Evolutionary conservation across 108 stramenopile species (phyloP), one percentile per base, ranked within the genome.

Genomic region (Discostella pseudostelligera): DNA sequence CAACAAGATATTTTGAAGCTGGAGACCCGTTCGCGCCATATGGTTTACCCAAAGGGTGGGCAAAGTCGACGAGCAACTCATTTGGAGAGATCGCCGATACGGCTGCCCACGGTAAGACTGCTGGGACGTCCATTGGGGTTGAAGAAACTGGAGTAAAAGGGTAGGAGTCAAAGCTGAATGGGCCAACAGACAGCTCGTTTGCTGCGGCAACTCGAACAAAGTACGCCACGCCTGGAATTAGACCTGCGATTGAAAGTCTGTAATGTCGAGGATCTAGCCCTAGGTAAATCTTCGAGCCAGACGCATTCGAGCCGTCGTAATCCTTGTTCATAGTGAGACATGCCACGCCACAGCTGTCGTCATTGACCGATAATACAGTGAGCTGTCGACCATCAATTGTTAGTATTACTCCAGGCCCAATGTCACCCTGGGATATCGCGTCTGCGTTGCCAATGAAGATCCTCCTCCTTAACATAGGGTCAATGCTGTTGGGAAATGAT

Each of bases 181-280:
- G 76, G 16, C 61, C 56, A 12, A 44, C 60, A 20, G 74, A 59
- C 21, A 65, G 55, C 29, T 53, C 62, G 61, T 89, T 85, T 12
- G 19, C 51, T n/a, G 88, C 83, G 0, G 81, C 72, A 19, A 89
- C 81, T 37, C 84, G 65, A 13, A 82, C 56, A 39, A 56, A 81
- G 62, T 86, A 85, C 12, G 39, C 9, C 39, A 59, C 36, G 13
- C 85, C 85, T 29, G 82, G 76, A 53, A 65, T 55, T 13, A 89
- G 64, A 37, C 53, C 64, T 3, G 39, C 50, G 4, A 85, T 67
- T 4, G 63, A 57, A 47, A 66, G 56, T 7, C 44, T 36, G 45
- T 62, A 68, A 11, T 79, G 60, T 35, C 56, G 54, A 49, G 56
- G 4, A 57, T 55, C 28, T 5, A 25, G 22, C 24, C 43, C 47